Evolutionary conservation across 2,329 filamentous ascomycete species (phyloP).

Genomic region (Zymoseptoria brevis): DNA sequence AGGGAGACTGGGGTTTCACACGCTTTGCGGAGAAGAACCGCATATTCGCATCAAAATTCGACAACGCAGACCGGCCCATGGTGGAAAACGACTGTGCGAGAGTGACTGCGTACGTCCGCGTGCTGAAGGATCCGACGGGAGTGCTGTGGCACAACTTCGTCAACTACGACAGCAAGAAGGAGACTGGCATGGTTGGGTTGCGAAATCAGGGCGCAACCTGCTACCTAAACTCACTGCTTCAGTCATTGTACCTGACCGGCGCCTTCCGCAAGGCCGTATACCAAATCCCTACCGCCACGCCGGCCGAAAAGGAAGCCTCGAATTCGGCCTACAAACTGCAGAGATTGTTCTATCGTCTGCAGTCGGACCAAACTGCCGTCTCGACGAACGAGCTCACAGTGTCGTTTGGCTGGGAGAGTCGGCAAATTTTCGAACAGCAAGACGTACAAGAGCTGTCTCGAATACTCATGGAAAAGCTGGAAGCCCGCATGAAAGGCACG

Average conservation of each 20-base stretch:
- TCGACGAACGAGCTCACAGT: slow-evolving; percentile 88
- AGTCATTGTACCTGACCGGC: slow-evolving; percentile 52
- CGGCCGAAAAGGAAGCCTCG: slow-evolving; percentile 74
- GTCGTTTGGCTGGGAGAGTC: slow-evolving; percentile 96
- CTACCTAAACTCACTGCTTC: slow-evolving; percentile 44
- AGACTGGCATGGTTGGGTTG: slow-evolving; percentile 92
- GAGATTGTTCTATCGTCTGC: slow-evolving; percentile 86
- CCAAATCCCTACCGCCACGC: slow-evolving; percentile 85
- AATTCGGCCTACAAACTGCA: slow-evolving; percentile 74
- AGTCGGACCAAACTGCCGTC: slow-evolving; percentile 76
- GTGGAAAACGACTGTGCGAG: slow-evolving; percentile 70
- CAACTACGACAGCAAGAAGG: slow-evolving; percentile 98
- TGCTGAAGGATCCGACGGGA: slow-evolving; percentile 80
- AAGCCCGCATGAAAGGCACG: slow-evolving; percentile 97
- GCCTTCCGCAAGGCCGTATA: slow-evolving; percentile 96
- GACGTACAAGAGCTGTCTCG: slow-evolving; percentile 95
- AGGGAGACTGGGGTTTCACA: slow-evolving; percentile 99
- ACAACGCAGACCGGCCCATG: slow-evolving; percentile 60
- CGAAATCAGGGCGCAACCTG: slow-evolving; percentile 84
- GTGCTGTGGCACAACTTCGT: slow-evolving; percentile 86
- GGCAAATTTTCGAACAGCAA: slow-evolving; percentile 97
- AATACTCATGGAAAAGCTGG: slow-evolving; percentile 94
- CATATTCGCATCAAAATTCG: slow-evolving; percentile 73
- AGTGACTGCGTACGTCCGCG: slow-evolving; percentile 72
- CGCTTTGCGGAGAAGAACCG: slow-evolving; percentile 81